Evolutionary conservation across 768 basidiomycete genomes (phyloP), one percentile per base, ranked within the genome.

Genomic region (Plicaturopsis crispa): DNA sequence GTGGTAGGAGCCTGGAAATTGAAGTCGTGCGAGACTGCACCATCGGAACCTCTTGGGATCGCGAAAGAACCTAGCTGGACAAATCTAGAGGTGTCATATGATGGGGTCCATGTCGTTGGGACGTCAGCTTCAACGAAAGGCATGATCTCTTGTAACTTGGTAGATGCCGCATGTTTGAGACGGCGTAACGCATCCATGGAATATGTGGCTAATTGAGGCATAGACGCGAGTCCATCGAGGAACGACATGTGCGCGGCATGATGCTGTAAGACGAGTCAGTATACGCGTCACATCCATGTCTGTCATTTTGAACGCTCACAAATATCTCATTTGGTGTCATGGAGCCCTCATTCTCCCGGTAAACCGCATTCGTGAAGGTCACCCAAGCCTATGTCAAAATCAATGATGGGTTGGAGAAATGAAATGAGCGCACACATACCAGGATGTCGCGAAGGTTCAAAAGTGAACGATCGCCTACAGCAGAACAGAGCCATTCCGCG

Each of bases 231-330:
- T 24, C 93, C 92, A 54, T 99, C 96, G 14, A 98, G 63, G 51
- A 90, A 78, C 1, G 86, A 84, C 88, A 99, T 86, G 46, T 84
- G 78, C 1, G 92, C 93, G 4, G 86, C 93, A 52, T 99, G 90
- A 52, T 87, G 82, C 92, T 96, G 47, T 13, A 16, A 23, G 22
- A 28, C 26, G 18, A 38, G 13, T 47, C n/a, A 54, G 48, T 18
- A 37, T 24, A 38, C 35, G n/a, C 20, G 31, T 35, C 17, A 11
- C 12, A 28, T 8, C 7, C 33, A 13, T 40, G 16, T 23, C 33
- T 24, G 33, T 21, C 36, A 14, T 31, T 18, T 28, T 14, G 26
- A n/a, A 28, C 26, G 54, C 72, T 70, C 50, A 91, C 89, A 51
- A 89, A 93, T 19, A 87, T 69, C 40, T 78, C 73, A 43, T 65